Evolutionary conservation across 495 filamentous ascomycete species (phyloP).

Genomic region (Hypoxylon fragiforme): DNA sequence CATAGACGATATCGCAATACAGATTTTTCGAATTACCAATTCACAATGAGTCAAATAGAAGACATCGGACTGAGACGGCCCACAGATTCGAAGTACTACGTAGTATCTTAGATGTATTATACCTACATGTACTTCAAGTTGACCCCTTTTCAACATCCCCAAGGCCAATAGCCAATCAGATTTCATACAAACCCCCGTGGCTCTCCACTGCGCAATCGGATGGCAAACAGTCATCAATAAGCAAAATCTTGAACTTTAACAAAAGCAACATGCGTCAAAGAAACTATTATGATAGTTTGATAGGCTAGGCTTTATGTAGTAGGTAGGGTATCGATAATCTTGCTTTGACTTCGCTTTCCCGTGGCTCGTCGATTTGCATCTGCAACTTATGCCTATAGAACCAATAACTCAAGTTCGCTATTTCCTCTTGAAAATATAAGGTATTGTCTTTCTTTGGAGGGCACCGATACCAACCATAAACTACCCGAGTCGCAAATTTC

Average conservation of each 20-base stretch:
- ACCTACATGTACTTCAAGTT: too few relatives aligned
- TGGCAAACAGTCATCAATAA: constrained; percentile 16
- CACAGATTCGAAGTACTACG: too few relatives aligned
- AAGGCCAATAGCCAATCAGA: constrained; percentile 22
- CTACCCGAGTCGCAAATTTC: too few relatives aligned
- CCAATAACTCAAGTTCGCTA: not conserved
- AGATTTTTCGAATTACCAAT: not conserved
- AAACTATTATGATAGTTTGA: not conserved
- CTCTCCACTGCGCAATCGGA: constrained; percentile 23
- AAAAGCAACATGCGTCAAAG: constrained; percentile 13
- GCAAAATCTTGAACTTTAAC: constrained; percentile 7
- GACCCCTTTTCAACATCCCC: too few relatives aligned
- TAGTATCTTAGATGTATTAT: too few relatives aligned
- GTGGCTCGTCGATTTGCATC: not conserved
- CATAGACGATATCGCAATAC: constrained; percentile 9
- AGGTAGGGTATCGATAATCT: constrained; percentile 1
- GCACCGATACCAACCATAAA: too few relatives aligned
- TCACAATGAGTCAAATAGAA: constrained; percentile 10
- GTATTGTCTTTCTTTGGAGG: too few relatives aligned
- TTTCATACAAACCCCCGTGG: constrained; percentile 14
- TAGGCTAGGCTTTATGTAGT: not conserved
- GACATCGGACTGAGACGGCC: too few relatives aligned
- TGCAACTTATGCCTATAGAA: too few relatives aligned
- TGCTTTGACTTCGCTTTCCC: not conserved
- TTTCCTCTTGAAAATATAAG: not conserved